Percentiles rank a stretch among this genome's conserved stretches.
Conservation (phyloP, 176 grass and related monocot species). For the Eleusine indica region DNA sequence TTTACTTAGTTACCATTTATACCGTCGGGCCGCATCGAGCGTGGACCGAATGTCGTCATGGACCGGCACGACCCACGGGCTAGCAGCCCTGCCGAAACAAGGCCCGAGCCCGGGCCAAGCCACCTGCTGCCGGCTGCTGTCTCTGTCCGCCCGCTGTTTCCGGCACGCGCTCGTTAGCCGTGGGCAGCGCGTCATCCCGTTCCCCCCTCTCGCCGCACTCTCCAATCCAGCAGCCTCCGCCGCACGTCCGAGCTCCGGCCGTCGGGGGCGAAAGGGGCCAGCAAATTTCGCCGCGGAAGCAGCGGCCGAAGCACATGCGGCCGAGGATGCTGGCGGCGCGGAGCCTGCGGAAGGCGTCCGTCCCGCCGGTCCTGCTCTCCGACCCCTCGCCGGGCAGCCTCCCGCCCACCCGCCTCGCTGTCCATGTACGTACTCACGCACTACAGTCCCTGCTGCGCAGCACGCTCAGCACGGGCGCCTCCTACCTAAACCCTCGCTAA, state of each 20-base stretch:
- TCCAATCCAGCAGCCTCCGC: background rate
- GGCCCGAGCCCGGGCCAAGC: background rate
- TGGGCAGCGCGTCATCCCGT: background rate
- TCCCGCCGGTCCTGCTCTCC: slow-evolving; percentile 66
- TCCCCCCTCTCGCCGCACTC: background rate
- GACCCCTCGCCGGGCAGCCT: slow-evolving; percentile 75
- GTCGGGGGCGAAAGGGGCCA: background rate
- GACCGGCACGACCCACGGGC: background rate
- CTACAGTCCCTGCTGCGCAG: background rate
- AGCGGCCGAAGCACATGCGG: background rate
- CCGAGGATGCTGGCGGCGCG: slow-evolving; percentile 55
- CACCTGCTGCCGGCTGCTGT: background rate
- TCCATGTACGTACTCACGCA: slow-evolving; percentile 44
- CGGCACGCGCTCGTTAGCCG: background rate
- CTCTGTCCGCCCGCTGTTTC: background rate
- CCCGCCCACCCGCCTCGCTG: slow-evolving; percentile 78
- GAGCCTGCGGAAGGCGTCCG: slow-evolving; percentile 75
- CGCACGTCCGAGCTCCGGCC: background rate
- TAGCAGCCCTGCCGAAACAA: background rate
- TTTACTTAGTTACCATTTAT: background rate
- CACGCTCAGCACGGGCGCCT: background rate
- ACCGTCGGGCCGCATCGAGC: background rate
- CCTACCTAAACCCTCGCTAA: slow-evolving; percentile 36
- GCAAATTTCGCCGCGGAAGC: background rate
- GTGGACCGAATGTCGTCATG: background rate